These are phyloP conservation scores for Blastobotrys robertii DNA, from an alignment of 805 yeast species.

Conservation along the genomic window DNA sequence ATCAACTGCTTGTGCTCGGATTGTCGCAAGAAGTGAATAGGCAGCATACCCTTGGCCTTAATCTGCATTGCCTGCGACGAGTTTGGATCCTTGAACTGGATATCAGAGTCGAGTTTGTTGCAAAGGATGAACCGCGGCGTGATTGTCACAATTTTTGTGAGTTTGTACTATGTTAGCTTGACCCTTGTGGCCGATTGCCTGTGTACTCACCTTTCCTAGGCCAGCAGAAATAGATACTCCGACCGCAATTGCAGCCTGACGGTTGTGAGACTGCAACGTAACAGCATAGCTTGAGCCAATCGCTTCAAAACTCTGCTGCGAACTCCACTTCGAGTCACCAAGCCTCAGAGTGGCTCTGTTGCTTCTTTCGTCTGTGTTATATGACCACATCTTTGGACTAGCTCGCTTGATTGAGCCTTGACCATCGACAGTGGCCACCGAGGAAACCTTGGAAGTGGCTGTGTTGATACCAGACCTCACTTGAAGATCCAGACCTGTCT, in stretches of 20 bases:
- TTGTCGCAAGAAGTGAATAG: constrained; percentile 45
- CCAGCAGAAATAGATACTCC: constrained; percentile 72
- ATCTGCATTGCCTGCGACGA: constrained; percentile 35
- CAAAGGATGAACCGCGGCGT: constrained; percentile 74
- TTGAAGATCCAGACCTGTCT: constrained; percentile 59
- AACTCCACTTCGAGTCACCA: constrained; percentile 63
- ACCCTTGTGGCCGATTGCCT: background rate
- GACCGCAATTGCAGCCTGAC: constrained; percentile 49
- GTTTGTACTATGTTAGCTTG: constrained; percentile 33
- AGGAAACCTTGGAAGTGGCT: constrained; percentile 32
- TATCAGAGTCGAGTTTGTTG: constrained; percentile 46
- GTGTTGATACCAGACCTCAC: constrained; percentile 47
- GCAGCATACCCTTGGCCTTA: constrained; percentile 19
- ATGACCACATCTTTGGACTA: constrained; percentile 77
- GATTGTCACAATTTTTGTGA: constrained; percentile 68
- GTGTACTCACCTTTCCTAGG: constrained; percentile 43
- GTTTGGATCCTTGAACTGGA: constrained; percentile 62
- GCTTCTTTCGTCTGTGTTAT: constrained; percentile 48
- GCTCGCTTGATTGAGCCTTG: constrained; percentile 25
- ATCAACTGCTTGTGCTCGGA: constrained; percentile 47
- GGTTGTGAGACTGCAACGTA: constrained; percentile 27
- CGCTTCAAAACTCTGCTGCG: constrained; percentile 76
- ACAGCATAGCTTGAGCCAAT: constrained; percentile 71
- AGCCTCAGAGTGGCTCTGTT: constrained; percentile 59
- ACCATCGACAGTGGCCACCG: constrained; percentile 22